Evolutionary conservation across 257 asterid species (phyloP).

Genomic region (Solanum bulbocastanum): DNA sequence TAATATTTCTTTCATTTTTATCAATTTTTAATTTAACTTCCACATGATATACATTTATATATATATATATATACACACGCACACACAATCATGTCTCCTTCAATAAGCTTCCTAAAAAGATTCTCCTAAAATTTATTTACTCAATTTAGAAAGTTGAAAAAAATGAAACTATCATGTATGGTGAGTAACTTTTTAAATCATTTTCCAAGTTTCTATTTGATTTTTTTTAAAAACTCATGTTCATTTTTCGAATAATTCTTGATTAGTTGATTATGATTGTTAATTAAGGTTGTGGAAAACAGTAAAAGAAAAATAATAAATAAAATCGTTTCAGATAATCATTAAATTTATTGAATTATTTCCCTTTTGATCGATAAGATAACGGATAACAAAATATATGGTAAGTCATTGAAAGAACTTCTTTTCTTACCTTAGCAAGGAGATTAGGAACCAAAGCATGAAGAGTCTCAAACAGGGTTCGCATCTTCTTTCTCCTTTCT

Average conservation of each 20-base stretch:
- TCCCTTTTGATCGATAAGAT: neutral
- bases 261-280: neutral
- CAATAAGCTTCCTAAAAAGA: neutral
- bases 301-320: neutral
- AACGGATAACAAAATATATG: neutral
- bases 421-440: constrained; percentile 55
- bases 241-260: neutral
- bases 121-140: neutral
- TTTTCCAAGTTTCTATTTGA: neutral
- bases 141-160: neutral
- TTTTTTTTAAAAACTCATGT: no score
- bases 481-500: constrained; percentile 87
- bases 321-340: neutral
- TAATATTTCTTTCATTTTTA: no score
- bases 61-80: no score
- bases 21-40: no score
- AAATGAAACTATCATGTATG: neutral
- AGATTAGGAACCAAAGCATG: constrained; percentile 82
- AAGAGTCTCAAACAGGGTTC: constrained; percentile 60
- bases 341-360: neutral
- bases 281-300: neutral
- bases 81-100: neutral
- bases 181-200: neutral
- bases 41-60: no score
- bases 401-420: neutral